Conservation (phyloP, 768 basidiomycete species). For the Phanerochaete carnosa region DNA sequence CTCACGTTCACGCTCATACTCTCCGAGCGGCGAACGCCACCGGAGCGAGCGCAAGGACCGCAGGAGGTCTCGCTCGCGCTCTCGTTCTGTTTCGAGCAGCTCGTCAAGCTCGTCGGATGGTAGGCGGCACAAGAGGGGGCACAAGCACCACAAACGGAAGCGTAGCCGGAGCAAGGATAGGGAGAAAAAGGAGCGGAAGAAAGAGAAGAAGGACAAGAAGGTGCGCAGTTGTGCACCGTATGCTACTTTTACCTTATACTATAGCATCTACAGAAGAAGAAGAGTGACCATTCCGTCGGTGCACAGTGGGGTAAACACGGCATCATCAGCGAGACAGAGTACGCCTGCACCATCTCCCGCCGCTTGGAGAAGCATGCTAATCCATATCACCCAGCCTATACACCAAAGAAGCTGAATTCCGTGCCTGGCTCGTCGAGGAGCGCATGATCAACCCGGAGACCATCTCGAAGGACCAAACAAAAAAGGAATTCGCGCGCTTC, state of each 20-base stretch:
- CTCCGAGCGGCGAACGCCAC: constrained; percentile 1
- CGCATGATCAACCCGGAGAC: constrained; percentile 89
- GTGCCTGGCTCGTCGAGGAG: constrained; percentile 92
- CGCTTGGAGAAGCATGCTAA: neutral
- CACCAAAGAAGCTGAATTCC: constrained; percentile 81
- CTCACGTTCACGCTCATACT: constrained; percentile 6
- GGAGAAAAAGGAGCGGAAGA: constrained; percentile 36
- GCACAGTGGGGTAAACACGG: constrained; percentile 92
- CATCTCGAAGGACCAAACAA: constrained; percentile 78
- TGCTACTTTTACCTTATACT: neutral
- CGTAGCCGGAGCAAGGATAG: constrained; percentile 40
- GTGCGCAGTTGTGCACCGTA: constrained; percentile 23
- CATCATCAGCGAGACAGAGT: constrained; percentile 84
- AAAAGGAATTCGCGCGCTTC: constrained; percentile 81
- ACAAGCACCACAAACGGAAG: constrained; percentile 43
- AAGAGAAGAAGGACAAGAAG: constrained; percentile 59
- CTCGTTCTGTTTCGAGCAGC: constrained; percentile 37
- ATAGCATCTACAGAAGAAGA: constrained; percentile 43
- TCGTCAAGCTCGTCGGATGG: constrained; percentile 24
- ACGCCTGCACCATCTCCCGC: constrained; percentile 27
- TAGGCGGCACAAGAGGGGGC: constrained; percentile 34
- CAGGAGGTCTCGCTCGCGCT: constrained; percentile 33
- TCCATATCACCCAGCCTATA: constrained; percentile 52
- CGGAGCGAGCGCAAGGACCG: constrained; percentile 19
- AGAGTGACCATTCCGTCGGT: constrained; percentile 50